Evolutionary conservation across 208 protist genomes (phyloP).

Genomic region (Angomonas ambiguus): DNA sequence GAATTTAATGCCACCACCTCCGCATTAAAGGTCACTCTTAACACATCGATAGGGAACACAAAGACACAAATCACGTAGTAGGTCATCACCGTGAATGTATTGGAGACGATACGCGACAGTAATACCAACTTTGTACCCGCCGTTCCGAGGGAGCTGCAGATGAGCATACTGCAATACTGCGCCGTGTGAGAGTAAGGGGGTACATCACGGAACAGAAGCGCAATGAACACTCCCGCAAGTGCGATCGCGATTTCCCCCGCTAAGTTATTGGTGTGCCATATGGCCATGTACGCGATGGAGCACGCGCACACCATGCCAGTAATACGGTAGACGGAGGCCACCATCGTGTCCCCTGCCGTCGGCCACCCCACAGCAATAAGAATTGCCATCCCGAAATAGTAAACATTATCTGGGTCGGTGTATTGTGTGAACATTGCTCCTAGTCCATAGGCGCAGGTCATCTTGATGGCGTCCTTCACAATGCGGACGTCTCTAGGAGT

Average conservation of each 20-base stretch:
- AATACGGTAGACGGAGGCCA: constrained; percentile 48
- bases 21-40: constrained; percentile 35
- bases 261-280: constrained; percentile 30
- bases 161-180: constrained; percentile 45
- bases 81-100: constrained; percentile 56
- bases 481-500: constrained; percentile 64
- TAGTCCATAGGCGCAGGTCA: constrained; percentile 39
- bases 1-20: constrained; percentile 26
- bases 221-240: constrained; percentile 32
- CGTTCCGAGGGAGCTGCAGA: constrained; percentile 27
- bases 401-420: constrained; percentile 41
- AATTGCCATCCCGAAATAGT: constrained; percentile 75
- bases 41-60: constrained; percentile 58
- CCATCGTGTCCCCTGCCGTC: constrained; percentile 54
- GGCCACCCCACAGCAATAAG: constrained; percentile 51
- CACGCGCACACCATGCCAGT: constrained; percentile 43
- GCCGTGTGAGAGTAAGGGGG: constrained; percentile 33
- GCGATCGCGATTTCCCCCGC: constrained; percentile 23
- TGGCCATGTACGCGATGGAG: constrained; percentile 41
- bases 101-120: constrained; percentile 40
- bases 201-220: constrained; percentile 33
- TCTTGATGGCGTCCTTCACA: constrained; percentile 65
- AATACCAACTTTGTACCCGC: constrained; percentile 25
- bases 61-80: constrained; percentile 71
- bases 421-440: constrained; percentile 46